These are phyloP conservation scores for Carex pumila DNA, from an alignment of 176 grass and related monocot species.

Conservation along the genomic window DNA sequence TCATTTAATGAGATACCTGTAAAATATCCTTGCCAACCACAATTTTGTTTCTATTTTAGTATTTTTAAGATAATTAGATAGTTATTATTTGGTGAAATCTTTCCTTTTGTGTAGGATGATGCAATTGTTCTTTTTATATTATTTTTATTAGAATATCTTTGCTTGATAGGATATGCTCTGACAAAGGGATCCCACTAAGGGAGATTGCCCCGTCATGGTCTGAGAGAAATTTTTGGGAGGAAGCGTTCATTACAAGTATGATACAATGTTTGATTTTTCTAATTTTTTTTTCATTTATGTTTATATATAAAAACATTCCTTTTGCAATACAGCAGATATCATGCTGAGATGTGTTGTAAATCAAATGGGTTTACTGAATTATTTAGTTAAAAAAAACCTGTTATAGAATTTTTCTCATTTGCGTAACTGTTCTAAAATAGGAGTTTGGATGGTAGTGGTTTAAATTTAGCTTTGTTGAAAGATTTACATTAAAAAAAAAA, in stretches of 20 bases:
- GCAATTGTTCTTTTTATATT: background rate
- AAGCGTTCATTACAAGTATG: constrained; percentile 89
- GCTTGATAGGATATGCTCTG: constrained; percentile 53
- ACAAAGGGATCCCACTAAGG: constrained; percentile 47
- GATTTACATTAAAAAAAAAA: background rate
- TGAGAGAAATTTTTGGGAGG: constrained; percentile 58
- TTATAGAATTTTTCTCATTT: background rate
- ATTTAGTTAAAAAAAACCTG: background rate
- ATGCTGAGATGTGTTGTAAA: background rate
- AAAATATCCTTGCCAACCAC: background rate
- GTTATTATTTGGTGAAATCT: background rate
- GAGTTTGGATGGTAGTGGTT: background rate
- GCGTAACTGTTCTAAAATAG: background rate
- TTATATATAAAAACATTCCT: background rate
- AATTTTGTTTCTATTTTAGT: background rate
- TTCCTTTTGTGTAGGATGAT: background rate
- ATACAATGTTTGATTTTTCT: constrained; percentile 11
- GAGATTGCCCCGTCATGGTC: constrained; percentile 81
- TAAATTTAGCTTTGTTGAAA: background rate
- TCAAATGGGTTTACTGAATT: background rate
- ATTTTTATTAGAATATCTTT: background rate
- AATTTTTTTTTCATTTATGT: constrained; percentile 14
- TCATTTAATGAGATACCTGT: background rate
- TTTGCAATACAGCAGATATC: background rate
- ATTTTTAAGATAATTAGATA: background rate